phyloP scores from a whole-genome alignment of 2,329 filamentous ascomycete species.

The Pyricularia grisea region DNA sequence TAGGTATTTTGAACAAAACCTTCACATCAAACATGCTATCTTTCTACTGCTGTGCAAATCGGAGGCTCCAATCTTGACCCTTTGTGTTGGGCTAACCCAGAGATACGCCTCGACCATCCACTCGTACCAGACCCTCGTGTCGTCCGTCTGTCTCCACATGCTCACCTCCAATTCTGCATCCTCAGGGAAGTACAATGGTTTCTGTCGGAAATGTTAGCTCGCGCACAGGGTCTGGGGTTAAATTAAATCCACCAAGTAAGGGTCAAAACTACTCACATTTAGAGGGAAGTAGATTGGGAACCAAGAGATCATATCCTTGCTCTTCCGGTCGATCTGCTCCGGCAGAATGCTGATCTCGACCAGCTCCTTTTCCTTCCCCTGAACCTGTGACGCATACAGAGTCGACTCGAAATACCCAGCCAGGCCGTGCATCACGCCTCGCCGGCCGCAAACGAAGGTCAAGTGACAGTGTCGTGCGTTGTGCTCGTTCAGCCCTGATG shows the following conservation, averaged over 20 bases:
- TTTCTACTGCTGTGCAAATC: slow-evolving; percentile 61
- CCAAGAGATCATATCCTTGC: slow-evolving; percentile 98
- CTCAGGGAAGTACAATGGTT: slow-evolving; percentile 76
- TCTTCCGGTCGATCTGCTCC: slow-evolving; percentile 84
- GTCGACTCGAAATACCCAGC: slow-evolving; percentile 95
- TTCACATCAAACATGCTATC: slow-evolving; percentile 61
- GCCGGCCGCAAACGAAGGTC: slow-evolving; percentile 66
- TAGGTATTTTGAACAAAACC: background rate
- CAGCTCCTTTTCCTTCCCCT: slow-evolving; percentile 31
- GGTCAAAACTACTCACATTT: slow-evolving; percentile 50
- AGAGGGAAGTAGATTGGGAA: slow-evolving; percentile 98
- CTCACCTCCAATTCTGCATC: slow-evolving; percentile 78
- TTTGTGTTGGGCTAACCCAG: slow-evolving; percentile 47
- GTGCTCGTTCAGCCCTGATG: slow-evolving; percentile 80
- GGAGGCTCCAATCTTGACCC: slow-evolving; percentile 56
- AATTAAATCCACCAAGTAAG: background rate
- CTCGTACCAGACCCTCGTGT: slow-evolving; percentile 96
- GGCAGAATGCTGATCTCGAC: slow-evolving; percentile 91
- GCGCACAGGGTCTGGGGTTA: background rate
- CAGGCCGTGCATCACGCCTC: slow-evolving; percentile 82
- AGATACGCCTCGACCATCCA: slow-evolving; percentile 87
- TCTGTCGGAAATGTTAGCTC: slow-evolving; percentile 34
- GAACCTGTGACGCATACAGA: slow-evolving; percentile 57
- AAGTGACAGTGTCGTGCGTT: slow-evolving; percentile 74
- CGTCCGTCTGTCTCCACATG: slow-evolving; percentile 95